Conservation (phyloP, 2,329 filamentous ascomycete genomes). For the Trichophaea hybrida region DNA sequence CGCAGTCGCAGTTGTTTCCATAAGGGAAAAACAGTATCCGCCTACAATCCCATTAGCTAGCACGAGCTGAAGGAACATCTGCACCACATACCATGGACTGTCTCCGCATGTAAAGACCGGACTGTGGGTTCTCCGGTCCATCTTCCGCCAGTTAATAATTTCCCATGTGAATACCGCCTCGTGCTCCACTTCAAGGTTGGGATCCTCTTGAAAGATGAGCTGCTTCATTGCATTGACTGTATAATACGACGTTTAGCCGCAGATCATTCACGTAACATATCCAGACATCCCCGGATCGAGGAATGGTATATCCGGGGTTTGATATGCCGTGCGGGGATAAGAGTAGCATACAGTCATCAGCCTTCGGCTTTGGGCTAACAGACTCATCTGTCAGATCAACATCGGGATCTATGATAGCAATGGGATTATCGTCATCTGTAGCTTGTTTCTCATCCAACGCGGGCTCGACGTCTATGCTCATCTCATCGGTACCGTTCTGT, state of each 20-base stretch:
- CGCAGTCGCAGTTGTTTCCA: constrained; percentile 86
- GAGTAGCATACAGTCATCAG: constrained; percentile 41
- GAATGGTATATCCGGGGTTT: background rate
- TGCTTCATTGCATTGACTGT: constrained; percentile 75
- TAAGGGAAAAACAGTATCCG: constrained; percentile 89
- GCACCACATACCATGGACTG: constrained; percentile 57
- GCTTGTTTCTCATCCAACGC: constrained; percentile 47
- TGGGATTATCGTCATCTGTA: constrained; percentile 33
- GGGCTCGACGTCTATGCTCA: constrained; percentile 39
- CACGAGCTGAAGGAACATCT: background rate
- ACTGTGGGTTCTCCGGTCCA: constrained; percentile 71
- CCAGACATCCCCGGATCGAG: background rate
- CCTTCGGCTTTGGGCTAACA: constrained; percentile 36
- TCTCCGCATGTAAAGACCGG: constrained; percentile 76
- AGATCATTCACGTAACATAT: background rate
- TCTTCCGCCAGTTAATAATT: constrained; percentile 64
- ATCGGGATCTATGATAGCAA: constrained; percentile 43
- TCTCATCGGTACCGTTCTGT: constrained; percentile 26
- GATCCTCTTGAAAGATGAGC: constrained; percentile 53
- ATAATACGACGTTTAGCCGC: background rate
- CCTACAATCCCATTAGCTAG: constrained; percentile 39
- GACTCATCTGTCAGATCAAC: constrained; percentile 41
- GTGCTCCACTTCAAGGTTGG: constrained; percentile 66
- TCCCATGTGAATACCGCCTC: constrained; percentile 74
- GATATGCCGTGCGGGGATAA: background rate